Base-by-base conservation (phyloP, 768 basidiomycete species). In the Amanita pseudoporphyria region DNA sequence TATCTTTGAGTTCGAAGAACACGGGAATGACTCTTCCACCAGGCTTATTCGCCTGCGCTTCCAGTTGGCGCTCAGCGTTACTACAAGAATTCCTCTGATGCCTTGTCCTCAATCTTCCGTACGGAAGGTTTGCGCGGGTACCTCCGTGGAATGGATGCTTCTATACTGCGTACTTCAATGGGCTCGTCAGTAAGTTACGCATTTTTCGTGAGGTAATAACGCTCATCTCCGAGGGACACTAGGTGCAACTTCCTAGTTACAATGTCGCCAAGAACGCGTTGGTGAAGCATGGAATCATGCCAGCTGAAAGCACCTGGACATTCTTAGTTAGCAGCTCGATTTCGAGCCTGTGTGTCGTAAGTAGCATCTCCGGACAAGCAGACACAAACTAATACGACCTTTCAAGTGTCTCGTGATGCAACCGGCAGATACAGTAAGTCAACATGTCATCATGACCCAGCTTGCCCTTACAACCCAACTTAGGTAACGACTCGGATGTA, bases 181-280 rank as follows among this genome's bases (percentile, higher is more conserved):
- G 96, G 93, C 3, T 90, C 87, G 35, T 91, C 89, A 36, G 91
- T 60, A 31, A 46, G 49, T 49, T 44, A 18, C 9, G 10, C 14
- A 30, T 49, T n/a, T 21, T 31, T 30, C 13, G 22, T 22, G 16
- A 9, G 24, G 33, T 18, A 9, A 43, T 49, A 50, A 4, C 26
- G 7, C 7, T 28, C 26, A 28, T 28, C 26, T 37, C 51, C n/a
- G 57, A 24, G 10, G 24, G 5, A 32, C 12, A 32, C 48, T 46
- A 87, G 78, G 90, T 94, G 6, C 96, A 99, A 79, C 67, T 99
- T 22, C 96, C 96, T 1, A 88, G 88, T 41, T 99, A 99, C 64
- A 94, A 91, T 56, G 87, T 88, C 65, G 88, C 91, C 26, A 99
- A 99, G 66, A 79, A 76, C 44, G 78, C 84, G 47, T 67, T 99